phyloP scores from a whole-genome alignment of 2,329 filamentous ascomycete genomes.

The Verticillium dahliae region DNA sequence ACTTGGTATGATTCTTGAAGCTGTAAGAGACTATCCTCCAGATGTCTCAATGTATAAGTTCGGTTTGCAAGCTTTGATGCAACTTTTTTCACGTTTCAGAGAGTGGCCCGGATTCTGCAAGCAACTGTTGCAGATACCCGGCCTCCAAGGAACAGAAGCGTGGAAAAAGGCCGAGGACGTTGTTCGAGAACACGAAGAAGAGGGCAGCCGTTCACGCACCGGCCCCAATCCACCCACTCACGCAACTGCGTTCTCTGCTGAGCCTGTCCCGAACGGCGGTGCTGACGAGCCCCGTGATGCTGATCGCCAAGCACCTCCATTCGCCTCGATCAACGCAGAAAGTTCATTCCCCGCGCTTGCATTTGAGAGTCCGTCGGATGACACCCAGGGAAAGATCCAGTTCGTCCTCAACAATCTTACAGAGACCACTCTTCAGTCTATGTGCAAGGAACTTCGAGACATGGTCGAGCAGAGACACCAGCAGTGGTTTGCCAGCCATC shows the following conservation, averaged over 20 bases:
- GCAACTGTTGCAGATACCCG: conserved; percentile 74
- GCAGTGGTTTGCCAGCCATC: conserved; percentile 92
- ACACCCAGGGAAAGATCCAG: conserved; percentile 85
- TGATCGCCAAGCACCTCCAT: conserved; percentile 63
- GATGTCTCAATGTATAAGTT: conserved; percentile 97
- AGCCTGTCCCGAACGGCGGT: conserved; percentile 62
- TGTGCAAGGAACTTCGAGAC: conserved; percentile 74
- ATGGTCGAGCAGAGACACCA: conserved; percentile 75
- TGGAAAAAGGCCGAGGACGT: conserved; percentile 78
- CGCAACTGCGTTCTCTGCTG: conserved; percentile 30
- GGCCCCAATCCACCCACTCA: conserved; percentile 31
- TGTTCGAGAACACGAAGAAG: conserved; percentile 60
- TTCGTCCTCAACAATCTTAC: conserved; percentile 98
- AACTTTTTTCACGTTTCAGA: conserved; percentile 69
- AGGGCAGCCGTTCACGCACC: conserved; percentile 49
- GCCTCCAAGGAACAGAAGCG: conserved; percentile 77
- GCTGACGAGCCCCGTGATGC: conserved; percentile 52
- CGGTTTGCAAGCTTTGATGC: conserved; percentile 87
- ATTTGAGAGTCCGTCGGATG: conserved; percentile 78
- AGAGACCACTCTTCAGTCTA: conserved; percentile 76
- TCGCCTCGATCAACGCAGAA: conserved; percentile 73
- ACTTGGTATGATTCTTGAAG: conserved; percentile 96
- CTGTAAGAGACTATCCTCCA: conserved; percentile 75
- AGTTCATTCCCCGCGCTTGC: conserved; percentile 53
- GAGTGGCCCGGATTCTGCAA: conserved; percentile 97